These are phyloP conservation scores for Aureococcus anophagefferens DNA, from an alignment of 108 stramenopile species.

Conservation along the genomic window DNA sequence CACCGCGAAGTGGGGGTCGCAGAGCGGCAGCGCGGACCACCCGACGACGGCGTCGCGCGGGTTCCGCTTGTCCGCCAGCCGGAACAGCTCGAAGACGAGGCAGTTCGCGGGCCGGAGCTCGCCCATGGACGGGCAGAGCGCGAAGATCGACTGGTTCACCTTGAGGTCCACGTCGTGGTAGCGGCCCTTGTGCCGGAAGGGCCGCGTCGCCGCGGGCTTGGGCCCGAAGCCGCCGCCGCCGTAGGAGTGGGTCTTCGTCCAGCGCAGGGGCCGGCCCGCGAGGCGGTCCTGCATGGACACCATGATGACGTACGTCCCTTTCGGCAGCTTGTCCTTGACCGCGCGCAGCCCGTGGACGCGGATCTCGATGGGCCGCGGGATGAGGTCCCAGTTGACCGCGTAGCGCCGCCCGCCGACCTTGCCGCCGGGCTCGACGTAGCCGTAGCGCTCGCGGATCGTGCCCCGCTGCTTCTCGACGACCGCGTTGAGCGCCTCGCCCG, in stretches of 20 bases:
- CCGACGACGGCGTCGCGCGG: conserved; percentile 33
- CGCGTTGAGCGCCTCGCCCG: neutral
- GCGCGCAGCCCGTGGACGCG: conserved; percentile 33
- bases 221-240: neutral
- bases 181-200: conserved; percentile 37
- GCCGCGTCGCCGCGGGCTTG: conserved; percentile 35
- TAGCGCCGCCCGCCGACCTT: neutral
- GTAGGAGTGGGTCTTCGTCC: conserved; percentile 19
- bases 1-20: conserved; percentile 18
- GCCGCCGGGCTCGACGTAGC: neutral
- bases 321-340: conserved; percentile 32
- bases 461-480: neutral
- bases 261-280: conserved; percentile 30
- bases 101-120: conserved; percentile 26
- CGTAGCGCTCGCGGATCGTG: conserved; percentile 3
- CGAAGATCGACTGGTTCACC: conserved; percentile 29
- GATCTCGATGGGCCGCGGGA: conserved; percentile 41
- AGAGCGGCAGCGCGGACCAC: conserved; percentile 42
- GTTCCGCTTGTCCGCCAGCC: conserved; percentile 11
- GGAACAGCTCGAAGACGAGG: conserved; percentile 42
- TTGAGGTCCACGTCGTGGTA: conserved; percentile 34
- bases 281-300: conserved; percentile 40
- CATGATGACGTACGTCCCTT: conserved; percentile 32
- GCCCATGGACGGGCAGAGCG: conserved; percentile 24
- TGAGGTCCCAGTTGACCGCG: conserved; percentile 21